Percentiles rank a stretch among this genome's conserved stretches.
Conservation (phyloP, 2,329 filamentous ascomycete genomes). For the Beauveria pseudobassiana region DNA sequence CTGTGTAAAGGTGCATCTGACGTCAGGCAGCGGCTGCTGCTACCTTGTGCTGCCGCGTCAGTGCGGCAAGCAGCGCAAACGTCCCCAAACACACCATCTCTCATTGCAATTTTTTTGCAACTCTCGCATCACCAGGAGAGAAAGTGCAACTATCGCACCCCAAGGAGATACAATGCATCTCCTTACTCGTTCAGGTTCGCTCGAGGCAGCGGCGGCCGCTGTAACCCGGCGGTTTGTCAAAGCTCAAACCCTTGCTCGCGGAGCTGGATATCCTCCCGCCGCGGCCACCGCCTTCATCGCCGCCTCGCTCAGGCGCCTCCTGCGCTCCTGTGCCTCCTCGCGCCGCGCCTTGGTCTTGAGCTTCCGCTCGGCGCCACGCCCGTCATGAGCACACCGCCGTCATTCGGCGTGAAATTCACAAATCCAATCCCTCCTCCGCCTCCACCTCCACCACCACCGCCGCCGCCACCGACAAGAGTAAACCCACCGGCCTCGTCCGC, state of each 20-base stretch:
- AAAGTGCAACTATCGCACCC: too few species aligned
- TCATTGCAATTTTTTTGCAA: too few species aligned
- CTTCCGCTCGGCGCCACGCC: conserved; percentile 89
- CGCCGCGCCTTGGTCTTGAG: conserved; percentile 89
- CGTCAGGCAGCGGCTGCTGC: too few species aligned
- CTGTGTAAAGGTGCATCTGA: too few species aligned
- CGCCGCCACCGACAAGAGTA: conserved; percentile 20
- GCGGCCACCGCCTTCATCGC: conserved; percentile 62
- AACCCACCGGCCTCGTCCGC: conserved; percentile 16
- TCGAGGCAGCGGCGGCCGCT: neutral
- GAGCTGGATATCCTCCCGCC: conserved; percentile 58
- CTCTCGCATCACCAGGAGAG: too few species aligned
- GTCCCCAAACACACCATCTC: too few species aligned
- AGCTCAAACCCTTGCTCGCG: conserved; percentile 43
- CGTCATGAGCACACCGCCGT: conserved; percentile 71
- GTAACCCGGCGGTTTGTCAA: conserved; percentile 15
- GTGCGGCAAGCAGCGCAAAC: neutral
- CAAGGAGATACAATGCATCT: too few species aligned
- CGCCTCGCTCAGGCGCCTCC: conserved; percentile 59
- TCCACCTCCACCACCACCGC: conserved; percentile 13
- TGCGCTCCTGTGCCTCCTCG: conserved; percentile 75
- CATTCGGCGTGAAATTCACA: conserved; percentile 82
- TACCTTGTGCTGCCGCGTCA: neutral
- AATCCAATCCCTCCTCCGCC: conserved; percentile 44
- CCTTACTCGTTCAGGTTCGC: neutral